Evolutionary conservation across 345 rosid species (phyloP).

Genomic region (Populus tremula): DNA sequence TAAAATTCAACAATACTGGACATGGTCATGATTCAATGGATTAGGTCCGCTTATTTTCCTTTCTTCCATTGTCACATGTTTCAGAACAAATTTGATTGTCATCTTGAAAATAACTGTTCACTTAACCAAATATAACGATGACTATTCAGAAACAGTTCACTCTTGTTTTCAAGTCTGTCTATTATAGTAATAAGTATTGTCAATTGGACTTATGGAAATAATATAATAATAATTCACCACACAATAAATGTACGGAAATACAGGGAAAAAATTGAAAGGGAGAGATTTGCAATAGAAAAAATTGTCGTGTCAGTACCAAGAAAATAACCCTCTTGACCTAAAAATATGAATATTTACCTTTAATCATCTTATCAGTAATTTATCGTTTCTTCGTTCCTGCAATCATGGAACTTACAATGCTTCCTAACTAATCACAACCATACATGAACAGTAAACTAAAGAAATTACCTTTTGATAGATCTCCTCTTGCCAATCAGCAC

Average conservation of each 20-base stretch:
- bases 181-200: no score
- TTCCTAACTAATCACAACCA: neutral
- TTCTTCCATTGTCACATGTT: neutral
- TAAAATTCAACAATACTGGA: neutral
- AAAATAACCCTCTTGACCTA: neutral
- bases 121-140: neutral
- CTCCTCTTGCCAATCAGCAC: conserved; percentile 93
- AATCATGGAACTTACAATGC: neutral
- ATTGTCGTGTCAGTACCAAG: neutral
- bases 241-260: neutral
- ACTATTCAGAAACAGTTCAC: neutral
- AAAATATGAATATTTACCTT: neutral
- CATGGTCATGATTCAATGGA: neutral
- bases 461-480: conserved; percentile 67
- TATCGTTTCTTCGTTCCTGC: neutral
- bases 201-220: neutral
- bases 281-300: neutral
- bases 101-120: neutral
- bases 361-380: neutral
- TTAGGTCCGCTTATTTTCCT: neutral
- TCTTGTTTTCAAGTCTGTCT: neutral
- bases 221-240: neutral
- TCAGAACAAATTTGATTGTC: neutral
- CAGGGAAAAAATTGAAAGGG: neutral
- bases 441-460: neutral